Evolutionary conservation across 371 early-diverging fungal genomes (phyloP).

Genomic region (Gilbertella persicaria): DNA sequence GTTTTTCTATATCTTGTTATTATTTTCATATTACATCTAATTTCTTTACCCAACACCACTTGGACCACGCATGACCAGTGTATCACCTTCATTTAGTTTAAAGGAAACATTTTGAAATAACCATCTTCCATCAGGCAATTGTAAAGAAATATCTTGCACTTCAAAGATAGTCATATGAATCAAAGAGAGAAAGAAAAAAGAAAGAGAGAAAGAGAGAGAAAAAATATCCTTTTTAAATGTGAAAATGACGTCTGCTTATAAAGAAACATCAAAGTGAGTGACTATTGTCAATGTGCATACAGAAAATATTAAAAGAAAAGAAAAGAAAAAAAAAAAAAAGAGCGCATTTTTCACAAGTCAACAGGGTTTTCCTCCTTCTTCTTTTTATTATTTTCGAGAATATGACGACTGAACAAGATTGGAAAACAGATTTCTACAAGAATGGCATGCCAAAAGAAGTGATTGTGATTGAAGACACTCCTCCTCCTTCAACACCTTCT

Average conservation of each 20-base stretch:
- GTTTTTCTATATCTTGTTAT: slow-evolving; percentile 62
- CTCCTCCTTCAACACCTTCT: slow-evolving; percentile 36
- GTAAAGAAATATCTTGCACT: slow-evolving; percentile 37
- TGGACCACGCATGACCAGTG: slow-evolving; percentile 70
- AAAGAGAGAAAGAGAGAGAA: background rate
- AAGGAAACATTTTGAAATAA: slow-evolving; percentile 66
- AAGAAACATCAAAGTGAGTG: too few species aligned
- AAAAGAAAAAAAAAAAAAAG: too few species aligned
- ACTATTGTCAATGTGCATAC: too few species aligned
- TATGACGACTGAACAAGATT: slow-evolving; percentile 30
- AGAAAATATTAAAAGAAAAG: too few species aligned
- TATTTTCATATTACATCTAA: slow-evolving; percentile 9
- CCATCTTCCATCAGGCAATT: slow-evolving; percentile 49
- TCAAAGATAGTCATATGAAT: slow-evolving; percentile 26
- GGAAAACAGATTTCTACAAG: slow-evolving; percentile 57
- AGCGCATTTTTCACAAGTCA: too few species aligned
- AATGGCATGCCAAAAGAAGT: slow-evolving; percentile 61
- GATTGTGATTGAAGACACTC: slow-evolving; percentile 62
- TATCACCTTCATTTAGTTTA: slow-evolving; percentile 56
- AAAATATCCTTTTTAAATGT: slow-evolving; percentile 2
- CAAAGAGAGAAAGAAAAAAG: background rate
- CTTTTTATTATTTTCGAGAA: background rate
- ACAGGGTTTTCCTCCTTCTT: slow-evolving; percentile 2
- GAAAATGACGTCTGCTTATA: slow-evolving; percentile 5
- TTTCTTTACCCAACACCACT: slow-evolving; percentile 70